Conservation (phyloP, 2,329 filamentous ascomycete genomes). For the Knufia petricola region DNA sequence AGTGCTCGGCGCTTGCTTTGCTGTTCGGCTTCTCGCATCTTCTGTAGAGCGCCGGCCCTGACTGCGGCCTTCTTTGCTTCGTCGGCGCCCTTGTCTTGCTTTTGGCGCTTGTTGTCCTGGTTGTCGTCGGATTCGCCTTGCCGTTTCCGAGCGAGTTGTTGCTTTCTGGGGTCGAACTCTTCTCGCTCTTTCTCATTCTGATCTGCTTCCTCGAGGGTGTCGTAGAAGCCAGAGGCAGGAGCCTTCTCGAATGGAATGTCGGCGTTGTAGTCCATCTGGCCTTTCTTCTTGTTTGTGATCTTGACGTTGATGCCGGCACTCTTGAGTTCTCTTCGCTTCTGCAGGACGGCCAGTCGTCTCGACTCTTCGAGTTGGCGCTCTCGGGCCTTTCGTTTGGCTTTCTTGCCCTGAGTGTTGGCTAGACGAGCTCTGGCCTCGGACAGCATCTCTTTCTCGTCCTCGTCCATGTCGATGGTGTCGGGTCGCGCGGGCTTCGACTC, state of each 20-base stretch:
- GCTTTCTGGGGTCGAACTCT: constrained; percentile 84
- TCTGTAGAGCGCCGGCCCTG: constrained; percentile 89
- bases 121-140: constrained; percentile 86
- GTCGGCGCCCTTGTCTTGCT: constrained; percentile 75
- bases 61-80: constrained; percentile 72
- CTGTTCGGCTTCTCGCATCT: constrained; percentile 89
- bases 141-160: constrained; percentile 81
- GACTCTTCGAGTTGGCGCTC: constrained; percentile 95
- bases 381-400: constrained; percentile 93
- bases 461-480: constrained; percentile 94
- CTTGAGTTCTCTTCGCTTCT: constrained; percentile 94
- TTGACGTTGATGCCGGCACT: constrained; percentile 98
- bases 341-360: constrained; percentile 73
- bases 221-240: constrained; percentile 80
- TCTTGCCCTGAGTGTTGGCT: constrained; percentile 97
- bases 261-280: constrained; percentile 99
- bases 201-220: constrained; percentile 72
- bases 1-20: constrained; percentile 82
- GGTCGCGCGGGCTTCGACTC: constrained; percentile 92
- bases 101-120: constrained; percentile 69
- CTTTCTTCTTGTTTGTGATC: constrained; percentile 79
- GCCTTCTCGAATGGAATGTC: constrained; percentile 97
- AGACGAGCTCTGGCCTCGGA: constrained; percentile 93
- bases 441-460: constrained; percentile 99
- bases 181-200: constrained; percentile 76